Base-by-base conservation (phyloP, 495 filamentous ascomycete species). In the Penicillium canariense region DNA sequence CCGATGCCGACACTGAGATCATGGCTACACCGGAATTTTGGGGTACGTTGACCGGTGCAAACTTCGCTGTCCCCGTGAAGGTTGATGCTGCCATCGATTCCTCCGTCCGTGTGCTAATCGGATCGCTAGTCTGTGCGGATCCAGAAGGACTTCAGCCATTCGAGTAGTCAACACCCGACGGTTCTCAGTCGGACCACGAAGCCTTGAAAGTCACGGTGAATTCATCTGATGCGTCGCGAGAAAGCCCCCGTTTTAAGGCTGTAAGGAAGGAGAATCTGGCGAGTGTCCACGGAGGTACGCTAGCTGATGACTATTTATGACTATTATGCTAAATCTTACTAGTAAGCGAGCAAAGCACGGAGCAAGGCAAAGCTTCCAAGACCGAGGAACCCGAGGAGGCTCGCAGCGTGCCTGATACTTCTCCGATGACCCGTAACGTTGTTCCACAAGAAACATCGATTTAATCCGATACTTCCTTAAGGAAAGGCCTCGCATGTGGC, bases 1-100 rank as follows among this genome's bases (percentile, higher is more conserved):
- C 34, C 12, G 34, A 42, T 30, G 34, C 34, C 23, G 23, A 40
- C 14, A 52, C 49, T 27, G 20, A 52, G 25, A 42, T 30, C 14
- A 52, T 52, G 23, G 28, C 35, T 42, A 52, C 14, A 30, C 49
- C 22, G 9, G 49, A 52, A 39, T 52, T 52, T 25, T 52, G 23
- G 49, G 49, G 23, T 10, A 30, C 32, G 11, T 50, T 50, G 20
- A 18, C 12, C 3, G 34, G 12, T 39, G 20, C 9, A 50, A 2
- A 40, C 34, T 15, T 28, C 3, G 20, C 32, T 8, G 20, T 25
- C n/a, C 48, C 34, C 4, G 48, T 8, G 9, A 27, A 28, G 9
- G 20, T 17, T 42, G 49, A 40, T 5, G 49, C 34, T 42, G 32
- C 34, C 20, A 30, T 40, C 15, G 14, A 25, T 51, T 40, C 38